phyloP scores from a whole-genome alignment of 2,329 filamentous ascomycete species.

The Aspergillus ruber region DNA sequence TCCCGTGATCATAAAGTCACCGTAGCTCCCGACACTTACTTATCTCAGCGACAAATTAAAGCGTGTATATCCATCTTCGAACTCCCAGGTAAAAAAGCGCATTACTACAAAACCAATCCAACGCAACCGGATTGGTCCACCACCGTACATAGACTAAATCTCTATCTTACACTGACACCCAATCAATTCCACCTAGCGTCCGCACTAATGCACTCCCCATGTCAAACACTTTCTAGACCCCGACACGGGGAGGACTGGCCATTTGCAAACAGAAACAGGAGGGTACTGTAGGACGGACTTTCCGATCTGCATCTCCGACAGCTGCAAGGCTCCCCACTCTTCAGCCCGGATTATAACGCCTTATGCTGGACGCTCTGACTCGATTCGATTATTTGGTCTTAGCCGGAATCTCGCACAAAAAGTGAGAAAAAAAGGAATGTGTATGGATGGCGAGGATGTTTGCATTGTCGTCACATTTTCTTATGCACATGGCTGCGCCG shows the following conservation, averaged over 20 bases:
- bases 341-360: neutral
- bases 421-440: no score
- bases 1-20: conserved; percentile 35
- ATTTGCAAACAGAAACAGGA: conserved; percentile 4
- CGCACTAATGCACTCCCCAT: conserved; percentile 18
- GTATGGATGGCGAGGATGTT: no score
- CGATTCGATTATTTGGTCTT: no score
- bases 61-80: conserved; percentile 12
- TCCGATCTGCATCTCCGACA: conserved; percentile 19
- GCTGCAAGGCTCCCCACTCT: conserved; percentile 9
- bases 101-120: conserved; percentile 1
- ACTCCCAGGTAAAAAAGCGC: conserved; percentile 19
- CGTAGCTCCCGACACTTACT: conserved; percentile 27
- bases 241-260: conserved; percentile 3
- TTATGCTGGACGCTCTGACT: neutral
- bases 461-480: no score
- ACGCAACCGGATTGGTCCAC: neutral
- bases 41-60: conserved; percentile 29
- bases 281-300: conserved; percentile 11
- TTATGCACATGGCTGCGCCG: no score
- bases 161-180: conserved; percentile 16
- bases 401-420: no score
- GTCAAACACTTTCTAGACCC: conserved; percentile 6
- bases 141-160: conserved; percentile 12
- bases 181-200: conserved; percentile 16